phyloP scores from a whole-genome alignment of 2,329 filamentous ascomycete species.

The Mycosphaerella arachidis region DNA sequence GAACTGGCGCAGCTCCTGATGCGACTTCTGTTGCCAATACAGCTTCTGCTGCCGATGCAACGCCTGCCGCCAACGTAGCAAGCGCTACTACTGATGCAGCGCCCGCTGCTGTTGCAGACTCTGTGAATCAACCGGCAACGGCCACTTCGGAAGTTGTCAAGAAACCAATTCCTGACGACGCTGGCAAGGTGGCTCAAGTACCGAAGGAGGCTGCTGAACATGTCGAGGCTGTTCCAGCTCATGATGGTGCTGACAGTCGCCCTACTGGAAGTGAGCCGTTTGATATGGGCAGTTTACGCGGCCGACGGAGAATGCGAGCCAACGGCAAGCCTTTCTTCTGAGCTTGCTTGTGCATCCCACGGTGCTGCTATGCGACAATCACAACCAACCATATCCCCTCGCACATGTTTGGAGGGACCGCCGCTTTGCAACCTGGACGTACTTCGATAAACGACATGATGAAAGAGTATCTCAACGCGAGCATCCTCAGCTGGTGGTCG shows the following conservation, averaged over 20 bases:
- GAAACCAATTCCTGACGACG: not conserved
- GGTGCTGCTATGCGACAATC: not conserved
- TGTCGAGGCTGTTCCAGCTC: constrained; percentile 17
- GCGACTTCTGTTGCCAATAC: not conserved
- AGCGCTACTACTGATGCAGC: not conserved
- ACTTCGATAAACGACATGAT: not conserved
- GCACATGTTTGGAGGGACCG: not conserved
- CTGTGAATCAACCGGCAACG: not conserved
- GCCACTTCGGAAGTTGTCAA: not conserved
- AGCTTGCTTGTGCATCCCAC: not conserved
- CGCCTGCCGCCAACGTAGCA: not conserved
- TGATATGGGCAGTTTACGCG: constrained; percentile 23
- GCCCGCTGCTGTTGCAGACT: not conserved
- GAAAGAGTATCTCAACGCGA: not conserved
- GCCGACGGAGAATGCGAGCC: constrained; percentile 7
- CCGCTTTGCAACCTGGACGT: not conserved
- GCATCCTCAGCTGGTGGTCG: not conserved
- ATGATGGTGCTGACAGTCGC: constrained; percentile 17
- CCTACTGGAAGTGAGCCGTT: constrained; percentile 15
- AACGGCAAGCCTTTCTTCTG: not conserved
- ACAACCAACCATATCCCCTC: not conserved
- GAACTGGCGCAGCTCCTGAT: not conserved
- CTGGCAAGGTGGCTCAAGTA: constrained; percentile 6
- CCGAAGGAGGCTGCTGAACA: constrained; percentile 8
- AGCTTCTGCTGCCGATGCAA: not conserved